phyloP scores from a whole-genome alignment of 78 protist species.

The Neovahlkampfia damariscottae region DNA sequence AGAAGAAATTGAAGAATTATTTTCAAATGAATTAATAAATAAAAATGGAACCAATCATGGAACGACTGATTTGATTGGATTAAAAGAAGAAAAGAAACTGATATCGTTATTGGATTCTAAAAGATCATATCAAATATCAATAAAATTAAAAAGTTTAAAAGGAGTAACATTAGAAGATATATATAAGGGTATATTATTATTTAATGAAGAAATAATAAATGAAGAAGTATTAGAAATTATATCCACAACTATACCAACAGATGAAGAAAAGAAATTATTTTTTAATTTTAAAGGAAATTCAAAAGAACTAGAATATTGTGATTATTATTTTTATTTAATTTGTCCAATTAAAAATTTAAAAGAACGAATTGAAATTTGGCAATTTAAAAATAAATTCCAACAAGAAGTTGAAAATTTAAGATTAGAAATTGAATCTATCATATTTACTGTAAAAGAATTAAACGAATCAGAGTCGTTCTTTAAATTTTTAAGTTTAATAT shows the following conservation, averaged over 20 bases:
- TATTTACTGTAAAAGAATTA: background rate
- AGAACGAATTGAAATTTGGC: background rate
- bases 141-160: background rate
- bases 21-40: background rate
- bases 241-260: background rate
- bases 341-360: background rate
- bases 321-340: background rate
- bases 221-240: background rate
- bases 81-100: no score
- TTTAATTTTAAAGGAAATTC: background rate
- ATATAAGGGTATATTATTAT: background rate
- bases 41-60: no score
- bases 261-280: background rate
- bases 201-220: background rate
- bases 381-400: background rate
- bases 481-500: slow-evolving; percentile 11
- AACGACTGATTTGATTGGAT: no score
- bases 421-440: background rate
- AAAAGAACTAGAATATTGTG: background rate
- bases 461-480: background rate
- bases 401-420: background rate
- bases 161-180: background rate
- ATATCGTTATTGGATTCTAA: slow-evolving; percentile 45
- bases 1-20: background rate
- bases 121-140: slow-evolving; percentile 42